Conservation (phyloP, 2,329 filamentous ascomycete species). For the Fusarium chaquense region DNA sequence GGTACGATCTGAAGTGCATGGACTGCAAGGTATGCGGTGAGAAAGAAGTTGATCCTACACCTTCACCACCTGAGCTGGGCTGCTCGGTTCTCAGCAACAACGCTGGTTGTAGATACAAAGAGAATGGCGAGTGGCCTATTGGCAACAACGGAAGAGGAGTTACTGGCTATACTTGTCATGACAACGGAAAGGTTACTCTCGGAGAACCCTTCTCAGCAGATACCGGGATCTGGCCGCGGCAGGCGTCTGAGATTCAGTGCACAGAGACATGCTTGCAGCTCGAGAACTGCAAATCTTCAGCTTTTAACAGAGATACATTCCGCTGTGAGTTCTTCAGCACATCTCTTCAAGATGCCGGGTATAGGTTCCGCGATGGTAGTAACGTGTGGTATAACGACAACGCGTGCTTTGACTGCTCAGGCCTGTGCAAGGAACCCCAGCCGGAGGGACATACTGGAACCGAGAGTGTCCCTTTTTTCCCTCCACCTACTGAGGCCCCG, state of each 20-base stretch:
- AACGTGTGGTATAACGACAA: slow-evolving; percentile 28
- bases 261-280: slow-evolving; percentile 29
- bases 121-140: slow-evolving; percentile 17
- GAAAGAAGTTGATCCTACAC: neutral
- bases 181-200: slow-evolving; percentile 6
- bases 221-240: slow-evolving; percentile 15
- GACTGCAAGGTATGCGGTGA: slow-evolving; percentile 18
- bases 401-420: slow-evolving; percentile 32
- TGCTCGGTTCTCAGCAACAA: neutral
- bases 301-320: slow-evolving; percentile 11
- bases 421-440: slow-evolving; percentile 4
- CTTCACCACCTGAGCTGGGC: slow-evolving; percentile 25
- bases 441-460: neutral
- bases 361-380: neutral
- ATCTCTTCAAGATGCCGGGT: slow-evolving; percentile 13
- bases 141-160: slow-evolving; percentile 25
- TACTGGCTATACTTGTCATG: slow-evolving; percentile 14
- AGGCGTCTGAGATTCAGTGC: slow-evolving; percentile 25
- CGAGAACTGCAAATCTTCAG: slow-evolving; percentile 20
- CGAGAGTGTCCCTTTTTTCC: neutral
- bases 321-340: slow-evolving; percentile 27
- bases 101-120: slow-evolving; percentile 11
- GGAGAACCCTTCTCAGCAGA: slow-evolving; percentile 18
- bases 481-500: neutral
- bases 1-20: slow-evolving; percentile 31